Evolutionary conservation across 2,329 filamentous ascomycete genomes (phyloP).

Genomic region (Hymenotorrendiella dingleyae): DNA sequence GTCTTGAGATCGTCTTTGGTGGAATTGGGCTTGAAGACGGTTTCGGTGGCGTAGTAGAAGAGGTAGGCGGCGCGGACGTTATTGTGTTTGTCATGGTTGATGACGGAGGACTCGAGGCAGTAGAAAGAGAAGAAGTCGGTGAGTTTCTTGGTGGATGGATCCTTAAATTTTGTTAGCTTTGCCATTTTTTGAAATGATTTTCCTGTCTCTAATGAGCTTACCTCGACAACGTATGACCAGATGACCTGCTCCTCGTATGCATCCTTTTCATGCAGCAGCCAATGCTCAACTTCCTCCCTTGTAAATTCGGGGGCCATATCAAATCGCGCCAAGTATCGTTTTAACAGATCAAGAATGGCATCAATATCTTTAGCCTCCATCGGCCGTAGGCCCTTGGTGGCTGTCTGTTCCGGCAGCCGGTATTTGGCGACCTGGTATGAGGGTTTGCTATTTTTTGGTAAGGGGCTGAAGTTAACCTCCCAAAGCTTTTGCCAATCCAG

Average conservation of each 20-base stretch:
- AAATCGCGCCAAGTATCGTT: constrained; percentile 72
- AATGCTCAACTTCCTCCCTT: constrained; percentile 78
- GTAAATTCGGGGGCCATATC: constrained; percentile 79
- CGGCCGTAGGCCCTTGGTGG: constrained; percentile 67
- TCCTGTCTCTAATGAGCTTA: constrained; percentile 30
- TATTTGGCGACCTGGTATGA: constrained; percentile 82
- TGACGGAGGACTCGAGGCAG: constrained; percentile 86
- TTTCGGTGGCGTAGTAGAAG: constrained; percentile 91
- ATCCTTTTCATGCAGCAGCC: constrained; percentile 69
- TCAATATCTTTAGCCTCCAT: constrained; percentile 78
- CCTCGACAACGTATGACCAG: constrained; percentile 89
- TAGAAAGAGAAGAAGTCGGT: constrained; percentile 99
- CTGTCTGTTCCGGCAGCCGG: constrained; percentile 67
- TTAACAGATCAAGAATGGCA: constrained; percentile 66
- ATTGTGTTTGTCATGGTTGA: constrained; percentile 71
- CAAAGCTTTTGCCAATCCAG: constrained; percentile 96
- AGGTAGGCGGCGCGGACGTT: constrained; percentile 87
- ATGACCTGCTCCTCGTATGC: constrained; percentile 73
- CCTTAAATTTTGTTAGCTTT: constrained; percentile 31
- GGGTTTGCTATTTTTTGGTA: constrained; percentile 78
- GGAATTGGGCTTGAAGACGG: constrained; percentile 56
- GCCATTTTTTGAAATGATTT: neutral
- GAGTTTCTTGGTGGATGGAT: constrained; percentile 65
- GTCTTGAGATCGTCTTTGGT: constrained; percentile 59
- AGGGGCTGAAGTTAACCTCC: constrained; percentile 87